A percentile compares a stretch with the other conserved stretches of the same genome.
These are phyloP conservation scores for Rubroboletus pulcherrimus DNA, from an alignment of 768 basidiomycete species.

Conservation along the genomic window DNA sequence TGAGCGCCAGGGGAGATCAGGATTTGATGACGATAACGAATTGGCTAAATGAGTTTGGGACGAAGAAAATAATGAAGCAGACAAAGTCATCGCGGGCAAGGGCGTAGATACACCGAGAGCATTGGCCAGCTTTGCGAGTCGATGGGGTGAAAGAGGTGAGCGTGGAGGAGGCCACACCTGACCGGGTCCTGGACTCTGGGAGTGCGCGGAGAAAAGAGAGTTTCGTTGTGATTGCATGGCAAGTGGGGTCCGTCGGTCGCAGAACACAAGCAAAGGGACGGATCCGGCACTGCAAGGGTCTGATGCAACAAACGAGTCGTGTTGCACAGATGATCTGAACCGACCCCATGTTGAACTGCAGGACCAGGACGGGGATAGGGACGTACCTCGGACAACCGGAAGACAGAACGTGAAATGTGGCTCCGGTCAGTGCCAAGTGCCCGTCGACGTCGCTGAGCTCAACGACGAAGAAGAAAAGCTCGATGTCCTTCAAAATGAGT, in stretches of 20 bases:
- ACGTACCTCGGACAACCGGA: constrained; percentile 12
- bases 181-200: constrained; percentile 8
- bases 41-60: constrained; percentile 11
- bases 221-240: constrained; percentile 15
- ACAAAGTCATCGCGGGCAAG: constrained; percentile 46
- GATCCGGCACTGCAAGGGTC: constrained; percentile 3
- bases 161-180: constrained; percentile 59
- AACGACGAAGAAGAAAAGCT: constrained; percentile 8
- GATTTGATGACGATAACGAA: constrained; percentile 16
- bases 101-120: constrained; percentile 80
- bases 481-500: constrained; percentile 12
- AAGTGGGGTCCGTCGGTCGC: not conserved
- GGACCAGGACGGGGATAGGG: not conserved
- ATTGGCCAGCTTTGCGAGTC: constrained; percentile 80
- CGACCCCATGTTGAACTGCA: not conserved
- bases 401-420: not conserved
- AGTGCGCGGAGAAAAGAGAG: constrained; percentile 9
- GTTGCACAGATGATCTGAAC: constrained; percentile 4
- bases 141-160: constrained; percentile 68
- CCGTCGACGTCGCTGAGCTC: constrained; percentile 3
- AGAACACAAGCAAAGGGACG: constrained; percentile 1
- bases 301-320: constrained; percentile 3
- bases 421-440: not conserved
- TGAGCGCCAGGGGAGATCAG: constrained; percentile 43
- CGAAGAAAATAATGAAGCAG: constrained; percentile 10